Base-by-base conservation (phyloP, 2,329 filamentous ascomycete species). In the Fusarium sublunatum region DNA sequence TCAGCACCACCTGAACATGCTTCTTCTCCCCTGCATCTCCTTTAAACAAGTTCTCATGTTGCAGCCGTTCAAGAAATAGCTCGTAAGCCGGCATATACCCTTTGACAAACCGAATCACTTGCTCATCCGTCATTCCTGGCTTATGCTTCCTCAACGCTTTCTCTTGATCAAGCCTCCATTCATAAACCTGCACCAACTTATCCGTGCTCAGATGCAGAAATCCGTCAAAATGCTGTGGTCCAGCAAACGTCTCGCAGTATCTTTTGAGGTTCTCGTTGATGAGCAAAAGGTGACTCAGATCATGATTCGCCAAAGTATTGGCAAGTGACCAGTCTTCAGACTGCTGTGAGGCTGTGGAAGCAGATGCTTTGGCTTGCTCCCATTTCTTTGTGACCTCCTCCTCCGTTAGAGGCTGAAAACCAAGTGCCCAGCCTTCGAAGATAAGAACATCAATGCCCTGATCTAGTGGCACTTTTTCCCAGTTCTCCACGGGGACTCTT, bases 61-160 rank as follows among this genome's bases (percentile, higher is more conserved):
- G 62, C 1, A 72, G 46, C 12, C 51, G 47, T 7, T 64, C 61
- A 2, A 70, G 61, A 5, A 66, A 70, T 1, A 71, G 43, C 12
- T 72, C 69, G 7, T 72, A 70, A 3, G 62, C 65, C 12, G 66
- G 64, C 68, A 72, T 69, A 15, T 70, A 72, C 3, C 70, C 70
- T 44, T 63, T 58, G 7, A 72, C 69, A 28, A 70, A 70, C 19
- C 41, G 46, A 2, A 67, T 40, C 1, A 70, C 67, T 8, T 65
- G 61, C 25, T 69, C 55, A n/a, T 72, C 68, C 6, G 62, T 56
- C 68, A 72, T 70, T 5, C 66, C 66, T 0, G 68, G 58, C 34
- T 67, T 64, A 7, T 61, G 54, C 28, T 53, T 35, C 12, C 68
- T 52, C 9, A 71, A 28, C 6, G 60, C 69, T 28, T 38, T 56